phyloP scores from a whole-genome alignment of 2,329 filamentous ascomycete species.

The Colletotrichum shisoi region DNA sequence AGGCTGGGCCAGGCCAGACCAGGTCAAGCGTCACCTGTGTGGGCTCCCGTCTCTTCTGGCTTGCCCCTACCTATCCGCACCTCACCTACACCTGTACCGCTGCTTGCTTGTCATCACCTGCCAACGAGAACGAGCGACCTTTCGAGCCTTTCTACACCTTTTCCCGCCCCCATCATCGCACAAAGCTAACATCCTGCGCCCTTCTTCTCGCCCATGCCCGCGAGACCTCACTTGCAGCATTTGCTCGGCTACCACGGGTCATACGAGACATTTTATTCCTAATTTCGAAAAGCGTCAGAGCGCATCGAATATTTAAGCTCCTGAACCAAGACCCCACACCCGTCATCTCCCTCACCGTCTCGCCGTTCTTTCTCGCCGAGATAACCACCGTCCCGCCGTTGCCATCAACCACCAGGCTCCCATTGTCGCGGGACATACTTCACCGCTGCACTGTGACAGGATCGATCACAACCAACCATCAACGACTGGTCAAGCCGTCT shows the following conservation, averaged over 20 bases:
- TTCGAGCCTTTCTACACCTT: conserved; percentile 25
- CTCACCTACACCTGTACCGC: conserved; percentile 25
- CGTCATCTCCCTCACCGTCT: conserved; percentile 42
- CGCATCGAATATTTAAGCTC: conserved; percentile 52
- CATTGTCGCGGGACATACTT: conserved; percentile 36
- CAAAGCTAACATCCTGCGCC: conserved; percentile 25
- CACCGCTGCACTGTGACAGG: conserved; percentile 4
- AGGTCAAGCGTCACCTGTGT: conserved; percentile 36
- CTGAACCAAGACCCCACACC: conserved; percentile 46
- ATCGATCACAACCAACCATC: neutral
- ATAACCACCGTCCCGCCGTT: conserved; percentile 15
- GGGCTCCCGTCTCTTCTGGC: conserved; percentile 45
- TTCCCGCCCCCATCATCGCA: conserved; percentile 37
- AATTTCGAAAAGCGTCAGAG: conserved; percentile 47
- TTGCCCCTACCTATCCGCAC: conserved; percentile 18
- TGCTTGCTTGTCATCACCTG: conserved; percentile 32
- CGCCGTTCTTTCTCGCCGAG: conserved; percentile 35
- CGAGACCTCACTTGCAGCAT: conserved; percentile 37
- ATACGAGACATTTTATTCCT: conserved; percentile 56
- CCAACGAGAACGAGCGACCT: conserved; percentile 32
- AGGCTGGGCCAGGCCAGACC: conserved; percentile 17
- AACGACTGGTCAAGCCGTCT: neutral
- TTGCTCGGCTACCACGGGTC: conserved; percentile 48
- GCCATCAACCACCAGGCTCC: conserved; percentile 20
- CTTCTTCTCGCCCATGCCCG: conserved; percentile 31